Percentiles rank a stretch among this genome's conserved stretches.
Conservation (phyloP, 1,284 basidiomycete species). For the Inonotus hispidus region DNA sequence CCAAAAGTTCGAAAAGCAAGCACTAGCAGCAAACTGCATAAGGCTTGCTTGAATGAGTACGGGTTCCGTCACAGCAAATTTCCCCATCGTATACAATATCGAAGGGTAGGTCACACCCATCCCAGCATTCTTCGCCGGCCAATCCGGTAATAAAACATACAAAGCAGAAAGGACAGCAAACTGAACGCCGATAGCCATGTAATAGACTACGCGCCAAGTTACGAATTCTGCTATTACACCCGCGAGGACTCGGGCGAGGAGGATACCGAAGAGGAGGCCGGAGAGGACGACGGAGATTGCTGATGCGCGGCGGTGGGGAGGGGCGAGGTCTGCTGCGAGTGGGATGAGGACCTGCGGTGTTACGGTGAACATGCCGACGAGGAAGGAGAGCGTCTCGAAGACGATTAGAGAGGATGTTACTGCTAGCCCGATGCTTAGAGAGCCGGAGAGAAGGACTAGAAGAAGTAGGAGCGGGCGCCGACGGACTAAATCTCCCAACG, state of each 20-base stretch:
- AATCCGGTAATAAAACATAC: constrained; percentile 62
- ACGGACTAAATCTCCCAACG: constrained; percentile 63
- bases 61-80: constrained; percentile 63
- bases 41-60: constrained; percentile 58
- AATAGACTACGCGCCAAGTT: constrained; percentile 62
- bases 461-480: constrained; percentile 49
- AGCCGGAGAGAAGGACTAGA: constrained; percentile 40
- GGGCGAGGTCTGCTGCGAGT: constrained; percentile 61
- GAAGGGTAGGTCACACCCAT: constrained; percentile 49
- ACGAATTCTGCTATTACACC: constrained; percentile 60
- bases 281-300: constrained; percentile 63
- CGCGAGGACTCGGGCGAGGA: constrained; percentile 62
- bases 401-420: constrained; percentile 42
- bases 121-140: constrained; percentile 54
- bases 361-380: constrained; percentile 52
- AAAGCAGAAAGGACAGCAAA: constrained; percentile 43
- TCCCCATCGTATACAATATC: constrained; percentile 64
- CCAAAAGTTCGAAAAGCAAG: constrained; percentile 61
- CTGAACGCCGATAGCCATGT: constrained; percentile 57
- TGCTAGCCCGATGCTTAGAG: constrained; percentile 52
- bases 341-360: constrained; percentile 58
- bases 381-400: constrained; percentile 53
- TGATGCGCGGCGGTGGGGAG: constrained; percentile 53
- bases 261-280: constrained; percentile 65
- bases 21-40: constrained; percentile 50